These are phyloP conservation scores for Ophiocordyceps unilateralis DNA, from an alignment of 2,329 filamentous ascomycete genomes.

Conservation along the genomic window DNA sequence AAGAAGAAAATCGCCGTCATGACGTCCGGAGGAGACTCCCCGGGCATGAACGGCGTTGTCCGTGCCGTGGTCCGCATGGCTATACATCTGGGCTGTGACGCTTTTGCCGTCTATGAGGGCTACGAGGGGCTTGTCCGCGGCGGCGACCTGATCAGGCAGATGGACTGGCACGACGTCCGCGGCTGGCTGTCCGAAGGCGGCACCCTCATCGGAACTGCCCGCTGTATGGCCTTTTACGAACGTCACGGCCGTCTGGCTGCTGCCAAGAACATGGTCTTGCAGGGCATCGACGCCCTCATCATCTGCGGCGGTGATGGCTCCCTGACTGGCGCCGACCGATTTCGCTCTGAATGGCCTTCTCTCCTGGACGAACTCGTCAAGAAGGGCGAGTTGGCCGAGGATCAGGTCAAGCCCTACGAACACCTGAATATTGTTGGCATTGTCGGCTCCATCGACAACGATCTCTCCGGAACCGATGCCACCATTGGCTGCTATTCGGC, in stretches of 20 bases:
- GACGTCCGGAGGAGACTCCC: constrained; percentile 88
- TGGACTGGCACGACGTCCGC: constrained; percentile 85
- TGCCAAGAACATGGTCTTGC: constrained; percentile 84
- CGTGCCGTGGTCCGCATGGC: constrained; percentile 83
- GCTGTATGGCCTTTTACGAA: constrained; percentile 85
- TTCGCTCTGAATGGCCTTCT: constrained; percentile 81
- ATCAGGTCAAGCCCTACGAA: constrained; percentile 59
- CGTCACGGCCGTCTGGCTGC: constrained; percentile 66
- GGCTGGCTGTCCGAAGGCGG: constrained; percentile 89
- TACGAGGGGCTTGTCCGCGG: constrained; percentile 91
- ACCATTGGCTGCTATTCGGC: constrained; percentile 96
- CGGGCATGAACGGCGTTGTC: constrained; percentile 86
- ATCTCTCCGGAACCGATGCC: constrained; percentile 90
- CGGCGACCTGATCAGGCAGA: constrained; percentile 70
- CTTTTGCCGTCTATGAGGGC: constrained; percentile 75
- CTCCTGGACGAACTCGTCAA: constrained; percentile 71
- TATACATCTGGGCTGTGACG: constrained; percentile 66
- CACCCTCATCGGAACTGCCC: constrained; percentile 86
- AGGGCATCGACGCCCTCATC: constrained; percentile 88
- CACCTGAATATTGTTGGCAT: constrained; percentile 92
- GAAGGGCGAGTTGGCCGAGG: constrained; percentile 49
- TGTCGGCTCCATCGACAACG: constrained; percentile 96
- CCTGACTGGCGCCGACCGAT: constrained; percentile 86
- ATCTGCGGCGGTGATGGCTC: constrained; percentile 96
- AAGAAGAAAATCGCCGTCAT: constrained; percentile 70